phyloP scores from a whole-genome alignment of 75 land plant genomes.

The Azolla pinnata region DNA sequence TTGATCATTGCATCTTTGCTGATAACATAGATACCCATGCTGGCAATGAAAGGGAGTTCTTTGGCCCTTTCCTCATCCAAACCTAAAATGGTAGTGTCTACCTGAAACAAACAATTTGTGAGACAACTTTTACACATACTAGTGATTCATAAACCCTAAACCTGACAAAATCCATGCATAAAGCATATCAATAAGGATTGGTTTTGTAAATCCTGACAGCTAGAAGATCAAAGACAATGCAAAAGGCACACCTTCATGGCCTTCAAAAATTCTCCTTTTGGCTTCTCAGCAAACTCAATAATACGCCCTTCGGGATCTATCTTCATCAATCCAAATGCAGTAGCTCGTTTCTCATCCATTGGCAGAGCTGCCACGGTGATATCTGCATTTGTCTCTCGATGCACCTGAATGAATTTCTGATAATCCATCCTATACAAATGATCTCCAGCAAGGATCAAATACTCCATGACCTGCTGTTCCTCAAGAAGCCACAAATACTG shows the following conservation, averaged over 20 bases:
- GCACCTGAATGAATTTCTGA: slow-evolving; percentile 92
- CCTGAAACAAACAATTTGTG: slow-evolving; percentile 31
- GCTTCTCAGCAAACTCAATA: slow-evolving; percentile 94
- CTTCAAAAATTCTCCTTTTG: slow-evolving; percentile 71
- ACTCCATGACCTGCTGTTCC: slow-evolving; percentile 91
- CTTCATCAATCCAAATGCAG: slow-evolving; percentile 98
- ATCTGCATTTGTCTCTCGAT: slow-evolving; percentile 91
- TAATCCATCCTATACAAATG: slow-evolving; percentile 98
- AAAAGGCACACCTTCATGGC: slow-evolving; percentile 67
- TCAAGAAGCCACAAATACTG: slow-evolving; percentile 98
- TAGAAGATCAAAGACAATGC: not conserved
- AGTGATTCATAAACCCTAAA: not conserved
- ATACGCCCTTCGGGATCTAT: slow-evolving; percentile 93
- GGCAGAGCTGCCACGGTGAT: slow-evolving; percentile 97
- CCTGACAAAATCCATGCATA: not conserved
- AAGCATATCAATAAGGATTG: not conserved
- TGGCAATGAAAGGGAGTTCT: slow-evolving; percentile 96
- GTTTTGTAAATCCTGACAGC: not conserved
- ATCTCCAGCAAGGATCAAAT: slow-evolving; percentile 87
- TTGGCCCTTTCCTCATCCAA: slow-evolving; percentile 94
- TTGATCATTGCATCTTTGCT: slow-evolving; percentile 84
- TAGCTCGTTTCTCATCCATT: slow-evolving; percentile 95
- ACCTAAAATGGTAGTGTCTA: slow-evolving; percentile 93
- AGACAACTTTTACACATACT: not conserved
- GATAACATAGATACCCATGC: slow-evolving; percentile 92